A percentile compares a stretch with the other conserved stretches of the same genome.
Conservation (phyloP, 768 basidiomycete genomes). For the Panus rudis region DNA sequence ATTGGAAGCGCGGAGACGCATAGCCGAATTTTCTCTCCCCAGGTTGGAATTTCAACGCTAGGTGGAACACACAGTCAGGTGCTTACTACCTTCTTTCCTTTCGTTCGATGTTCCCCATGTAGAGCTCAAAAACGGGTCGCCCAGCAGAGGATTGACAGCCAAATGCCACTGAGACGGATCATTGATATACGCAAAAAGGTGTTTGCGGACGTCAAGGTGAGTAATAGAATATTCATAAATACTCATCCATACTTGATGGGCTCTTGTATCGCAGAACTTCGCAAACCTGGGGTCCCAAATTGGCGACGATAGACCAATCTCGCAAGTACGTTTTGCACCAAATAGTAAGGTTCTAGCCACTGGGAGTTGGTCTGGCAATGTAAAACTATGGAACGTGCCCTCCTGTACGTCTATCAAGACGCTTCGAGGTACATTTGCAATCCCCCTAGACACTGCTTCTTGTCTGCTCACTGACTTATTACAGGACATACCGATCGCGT, state of each 20-base stretch:
- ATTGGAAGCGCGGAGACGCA: conserved; percentile 72
- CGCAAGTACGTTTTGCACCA: conserved; percentile 91
- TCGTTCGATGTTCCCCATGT: conserved; percentile 35
- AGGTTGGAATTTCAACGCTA: conserved; percentile 67
- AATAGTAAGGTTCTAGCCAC: conserved; percentile 85
- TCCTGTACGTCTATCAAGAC: conserved; percentile 74
- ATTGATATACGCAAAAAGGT: conserved; percentile 91
- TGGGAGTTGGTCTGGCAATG: conserved; percentile 92
- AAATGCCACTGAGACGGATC: conserved; percentile 78
- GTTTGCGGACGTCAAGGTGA: conserved; percentile 83
- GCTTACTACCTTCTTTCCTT: conserved; percentile 51
- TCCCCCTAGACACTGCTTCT: neutral
- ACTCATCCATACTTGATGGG: neutral
- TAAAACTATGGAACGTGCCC: conserved; percentile 95
- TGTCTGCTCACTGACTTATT: neutral
- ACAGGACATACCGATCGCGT: conserved; percentile 85
- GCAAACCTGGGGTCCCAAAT: conserved; percentile 95
- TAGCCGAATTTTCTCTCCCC: conserved; percentile 92
- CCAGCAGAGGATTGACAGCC: conserved; percentile 87
- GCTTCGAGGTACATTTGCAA: conserved; percentile 54
- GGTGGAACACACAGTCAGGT: conserved; percentile 56
- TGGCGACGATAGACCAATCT: conserved; percentile 91
- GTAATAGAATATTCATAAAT: conserved; percentile 12
- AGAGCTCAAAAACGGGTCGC: conserved; percentile 95
- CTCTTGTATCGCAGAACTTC: conserved; percentile 51